Evolutionary conservation across 164 flowering plant species (phyloP).

Genomic region (Piper betle): DNA sequence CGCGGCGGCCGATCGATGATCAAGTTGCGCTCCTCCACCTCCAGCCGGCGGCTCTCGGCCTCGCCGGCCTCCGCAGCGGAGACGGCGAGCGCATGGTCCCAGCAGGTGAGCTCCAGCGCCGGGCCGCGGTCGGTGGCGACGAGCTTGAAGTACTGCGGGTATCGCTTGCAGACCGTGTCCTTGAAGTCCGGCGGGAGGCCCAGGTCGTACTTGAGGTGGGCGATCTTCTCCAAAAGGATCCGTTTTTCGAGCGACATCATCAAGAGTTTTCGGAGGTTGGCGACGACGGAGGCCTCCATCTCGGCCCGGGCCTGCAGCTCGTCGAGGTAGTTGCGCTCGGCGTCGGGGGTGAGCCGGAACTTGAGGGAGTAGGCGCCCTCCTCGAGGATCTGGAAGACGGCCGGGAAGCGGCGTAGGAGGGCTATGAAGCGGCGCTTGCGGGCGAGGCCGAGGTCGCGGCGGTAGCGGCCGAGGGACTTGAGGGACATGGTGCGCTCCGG

Average conservation of each 20-base stretch:
- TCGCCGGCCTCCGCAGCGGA: constrained; percentile 73
- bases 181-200: constrained; percentile 80
- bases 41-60: constrained; percentile 49
- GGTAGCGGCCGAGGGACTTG: constrained; percentile 54
- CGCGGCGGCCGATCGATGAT: constrained; percentile 74
- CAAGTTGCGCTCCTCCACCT: constrained; percentile 52
- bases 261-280: constrained; percentile 74
- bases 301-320: constrained; percentile 67
- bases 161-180: constrained; percentile 61
- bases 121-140: constrained; percentile 68
- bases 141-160: constrained; percentile 80
- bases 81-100: constrained; percentile 91
- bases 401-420: constrained; percentile 68
- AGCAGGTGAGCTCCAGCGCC: constrained; percentile 72
- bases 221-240: constrained; percentile 70
- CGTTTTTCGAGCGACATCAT: constrained; percentile 92
- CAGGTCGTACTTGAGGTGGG: constrained; percentile 68
- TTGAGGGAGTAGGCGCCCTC: constrained; percentile 66
- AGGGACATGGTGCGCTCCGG: constrained; percentile 75
- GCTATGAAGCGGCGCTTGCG: constrained; percentile 61
- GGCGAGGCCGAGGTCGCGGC: constrained; percentile 55
- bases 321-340: constrained; percentile 71
- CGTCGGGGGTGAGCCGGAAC: constrained; percentile 73
- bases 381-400: constrained; percentile 75
- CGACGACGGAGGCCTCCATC: constrained; percentile 62